Conservation (phyloP, 2,329 filamentous ascomycete genomes). For the Capronia epimyces region DNA sequence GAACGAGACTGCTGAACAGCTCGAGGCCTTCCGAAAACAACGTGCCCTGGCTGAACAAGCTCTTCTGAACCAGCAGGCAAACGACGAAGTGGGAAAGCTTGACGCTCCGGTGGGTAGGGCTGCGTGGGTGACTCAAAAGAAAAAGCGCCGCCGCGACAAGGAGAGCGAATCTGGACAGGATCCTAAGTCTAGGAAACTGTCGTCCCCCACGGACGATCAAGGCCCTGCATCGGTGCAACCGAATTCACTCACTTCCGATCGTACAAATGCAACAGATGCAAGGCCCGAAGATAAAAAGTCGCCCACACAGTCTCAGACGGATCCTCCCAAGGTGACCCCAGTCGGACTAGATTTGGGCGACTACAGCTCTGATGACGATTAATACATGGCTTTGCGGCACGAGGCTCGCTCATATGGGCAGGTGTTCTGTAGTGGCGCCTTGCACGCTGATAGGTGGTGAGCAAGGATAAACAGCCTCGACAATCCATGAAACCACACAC, state of each 20-base stretch:
- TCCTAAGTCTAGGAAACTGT: constrained; percentile 42
- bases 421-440: neutral
- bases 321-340: constrained; percentile 26
- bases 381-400: neutral
- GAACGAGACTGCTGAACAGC: constrained; percentile 54
- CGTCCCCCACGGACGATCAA: constrained; percentile 28
- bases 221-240: constrained; percentile 4
- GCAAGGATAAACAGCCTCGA: too few relatives aligned
- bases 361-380: constrained; percentile 40
- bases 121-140: constrained; percentile 46
- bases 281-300: neutral
- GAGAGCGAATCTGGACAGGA: constrained; percentile 38
- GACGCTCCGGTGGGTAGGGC: constrained; percentile 28
- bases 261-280: neutral
- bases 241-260: neutral
- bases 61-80: constrained; percentile 4
- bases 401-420: too few relatives aligned
- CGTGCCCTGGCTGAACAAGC: constrained; percentile 55
- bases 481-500: too few relatives aligned
- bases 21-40: constrained; percentile 55
- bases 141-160: constrained; percentile 51
- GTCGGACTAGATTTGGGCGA: constrained; percentile 35
- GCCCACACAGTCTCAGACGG: neutral
- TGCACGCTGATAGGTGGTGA: neutral
- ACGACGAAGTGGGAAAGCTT: neutral